Conservation (phyloP, 306 rosid genomes). For the Corylus americana region DNA sequence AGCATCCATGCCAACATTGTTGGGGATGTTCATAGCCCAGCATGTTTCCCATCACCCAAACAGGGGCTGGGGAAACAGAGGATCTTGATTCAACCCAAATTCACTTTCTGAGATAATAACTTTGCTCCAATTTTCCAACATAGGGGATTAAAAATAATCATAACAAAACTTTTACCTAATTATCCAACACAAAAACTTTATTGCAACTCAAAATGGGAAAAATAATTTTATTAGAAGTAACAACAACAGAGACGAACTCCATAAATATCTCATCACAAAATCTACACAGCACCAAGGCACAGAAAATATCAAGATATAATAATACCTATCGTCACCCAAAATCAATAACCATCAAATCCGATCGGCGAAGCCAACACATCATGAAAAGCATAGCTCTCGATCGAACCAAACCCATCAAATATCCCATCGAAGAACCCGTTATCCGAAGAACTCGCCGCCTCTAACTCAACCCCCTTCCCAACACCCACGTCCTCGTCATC, state of each 20-base stretch:
- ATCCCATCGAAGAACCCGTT: constrained; percentile 43
- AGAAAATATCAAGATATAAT: not conserved
- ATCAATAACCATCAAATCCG: constrained; percentile 7
- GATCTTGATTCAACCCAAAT: not conserved
- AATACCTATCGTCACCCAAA: not conserved
- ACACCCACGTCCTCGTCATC: not conserved
- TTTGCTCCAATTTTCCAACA: not conserved
- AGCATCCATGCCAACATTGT: too few species aligned
- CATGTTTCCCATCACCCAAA: not conserved
- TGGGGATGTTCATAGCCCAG: too few species aligned
- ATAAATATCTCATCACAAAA: not conserved
- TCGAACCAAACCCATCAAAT: constrained; percentile 47
- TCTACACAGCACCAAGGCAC: not conserved
- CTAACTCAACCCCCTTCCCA: not conserved
- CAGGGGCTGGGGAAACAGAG: not conserved
- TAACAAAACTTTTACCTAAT: not conserved
- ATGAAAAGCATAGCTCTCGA: constrained; percentile 34
- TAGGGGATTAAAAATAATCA: not conserved
- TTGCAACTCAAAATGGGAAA: not conserved
- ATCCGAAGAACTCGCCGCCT: constrained; percentile 17
- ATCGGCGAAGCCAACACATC: constrained; percentile 36
- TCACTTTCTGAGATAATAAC: not conserved
- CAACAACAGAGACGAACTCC: not conserved
- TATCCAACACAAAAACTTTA: not conserved
- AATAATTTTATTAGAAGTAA: not conserved